phyloP scores from a whole-genome alignment of 306 rosid genomes.

The Vigna angularis region DNA sequence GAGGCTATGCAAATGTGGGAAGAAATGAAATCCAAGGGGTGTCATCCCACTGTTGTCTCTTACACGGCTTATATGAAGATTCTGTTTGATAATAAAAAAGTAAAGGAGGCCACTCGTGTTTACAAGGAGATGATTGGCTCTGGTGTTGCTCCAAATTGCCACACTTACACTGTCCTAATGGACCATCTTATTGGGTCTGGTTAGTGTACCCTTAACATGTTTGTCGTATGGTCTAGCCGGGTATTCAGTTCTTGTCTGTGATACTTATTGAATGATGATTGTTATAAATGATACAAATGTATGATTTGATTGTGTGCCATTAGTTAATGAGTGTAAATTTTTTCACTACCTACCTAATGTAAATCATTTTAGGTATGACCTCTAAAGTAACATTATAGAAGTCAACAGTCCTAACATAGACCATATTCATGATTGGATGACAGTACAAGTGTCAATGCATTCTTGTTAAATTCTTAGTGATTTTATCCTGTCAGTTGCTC shows the following conservation, averaged over 20 bases:
- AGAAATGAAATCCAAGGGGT: conserved; percentile 70
- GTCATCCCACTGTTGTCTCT: conserved; percentile 70
- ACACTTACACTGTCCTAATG: conserved; percentile 83
- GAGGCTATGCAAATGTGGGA: conserved; percentile 78
- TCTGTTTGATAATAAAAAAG: conserved; percentile 56
- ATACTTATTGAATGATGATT: not conserved
- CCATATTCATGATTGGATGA: not conserved
- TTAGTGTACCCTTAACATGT: conserved; percentile 56
- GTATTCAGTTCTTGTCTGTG: not conserved
- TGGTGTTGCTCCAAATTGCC: conserved; percentile 68
- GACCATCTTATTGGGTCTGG: conserved; percentile 73
- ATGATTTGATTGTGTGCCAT: not conserved
- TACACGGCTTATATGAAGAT: conserved; percentile 82
- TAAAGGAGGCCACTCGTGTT: conserved; percentile 63
- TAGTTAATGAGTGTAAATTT: no score
- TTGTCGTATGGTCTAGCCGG: conserved; percentile 46
- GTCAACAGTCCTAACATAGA: not conserved
- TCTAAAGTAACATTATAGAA: not conserved
- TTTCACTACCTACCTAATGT: no score
- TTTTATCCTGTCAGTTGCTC: no score
- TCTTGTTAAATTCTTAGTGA: no score
- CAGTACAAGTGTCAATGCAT: not conserved
- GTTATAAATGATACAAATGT: not conserved
- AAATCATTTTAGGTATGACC: not conserved
- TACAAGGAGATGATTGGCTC: conserved; percentile 76